A percentile compares a stretch with the other conserved stretches of the same genome.
Evolutionary conservation across 331 rosid species (phyloP).

Genomic region (Pyracantha coccinea): DNA sequence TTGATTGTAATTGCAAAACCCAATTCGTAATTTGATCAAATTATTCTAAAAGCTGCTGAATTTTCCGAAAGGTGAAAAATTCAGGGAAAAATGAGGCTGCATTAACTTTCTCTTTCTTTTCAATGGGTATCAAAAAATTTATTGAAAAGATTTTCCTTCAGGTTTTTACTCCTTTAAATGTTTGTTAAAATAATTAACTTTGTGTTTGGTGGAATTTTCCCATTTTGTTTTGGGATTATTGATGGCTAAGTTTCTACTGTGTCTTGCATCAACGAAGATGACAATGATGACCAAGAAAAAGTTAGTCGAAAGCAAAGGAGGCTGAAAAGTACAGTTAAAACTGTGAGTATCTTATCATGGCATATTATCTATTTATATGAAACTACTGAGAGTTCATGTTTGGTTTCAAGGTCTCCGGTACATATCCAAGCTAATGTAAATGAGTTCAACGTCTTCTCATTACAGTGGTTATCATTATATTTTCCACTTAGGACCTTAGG

Average conservation of each 20-base stretch:
- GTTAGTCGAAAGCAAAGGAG: slow-evolving; percentile 39
- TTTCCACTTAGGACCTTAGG: not conserved
- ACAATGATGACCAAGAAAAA: slow-evolving; percentile 27
- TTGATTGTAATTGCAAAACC: not conserved
- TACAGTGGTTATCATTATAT: not conserved
- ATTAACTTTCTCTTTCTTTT: not conserved
- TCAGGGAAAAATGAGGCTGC: not conserved
- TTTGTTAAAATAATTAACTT: not conserved
- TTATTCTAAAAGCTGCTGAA: not conserved
- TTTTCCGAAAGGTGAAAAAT: not conserved
- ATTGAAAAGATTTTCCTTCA: not conserved
- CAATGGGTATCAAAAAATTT: not conserved
- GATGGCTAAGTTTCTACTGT: not conserved
- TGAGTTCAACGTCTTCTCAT: not conserved
- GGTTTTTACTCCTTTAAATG: not conserved
- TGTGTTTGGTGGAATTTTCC: not conserved
- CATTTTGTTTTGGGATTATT: not conserved
- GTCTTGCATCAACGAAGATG: slow-evolving; percentile 44
- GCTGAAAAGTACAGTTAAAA: slow-evolving; percentile 28
- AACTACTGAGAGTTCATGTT: not conserved
- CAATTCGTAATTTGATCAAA: not conserved
- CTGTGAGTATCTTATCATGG: slow-evolving; percentile 26
- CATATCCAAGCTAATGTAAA: not conserved
- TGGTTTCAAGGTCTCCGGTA: not conserved
- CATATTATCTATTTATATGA: not conserved